Evolutionary conservation across 305 asterid species (phyloP).

Genomic region (Rubia tinctorum): DNA sequence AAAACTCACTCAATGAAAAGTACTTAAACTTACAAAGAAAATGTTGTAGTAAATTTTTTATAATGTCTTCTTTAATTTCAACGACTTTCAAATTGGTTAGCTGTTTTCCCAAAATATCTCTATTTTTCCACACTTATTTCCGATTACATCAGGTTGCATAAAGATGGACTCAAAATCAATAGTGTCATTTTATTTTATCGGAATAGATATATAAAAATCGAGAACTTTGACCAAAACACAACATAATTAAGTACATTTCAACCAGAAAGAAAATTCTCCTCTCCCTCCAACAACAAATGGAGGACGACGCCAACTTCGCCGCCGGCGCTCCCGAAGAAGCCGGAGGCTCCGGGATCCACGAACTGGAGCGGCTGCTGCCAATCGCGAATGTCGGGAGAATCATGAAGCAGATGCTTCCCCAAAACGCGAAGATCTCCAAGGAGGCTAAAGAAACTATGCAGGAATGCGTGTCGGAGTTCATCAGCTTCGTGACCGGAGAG

Average conservation of each 20-base stretch:
- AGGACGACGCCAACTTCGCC: not conserved
- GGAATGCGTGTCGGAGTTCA: constrained; percentile 69
- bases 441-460: constrained; percentile 79
- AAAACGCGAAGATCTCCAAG: constrained; percentile 67
- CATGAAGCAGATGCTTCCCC: constrained; percentile 61
- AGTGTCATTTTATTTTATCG: too few relatives aligned
- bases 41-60: too few relatives aligned
- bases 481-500: constrained; percentile 63
- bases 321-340: constrained; percentile 16
- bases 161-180: too few relatives aligned
- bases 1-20: too few relatives aligned
- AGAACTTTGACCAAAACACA: constrained; percentile 10
- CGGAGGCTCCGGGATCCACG: constrained; percentile 17
- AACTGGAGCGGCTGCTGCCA: constrained; percentile 48
- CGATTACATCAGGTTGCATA: too few relatives aligned
- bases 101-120: too few relatives aligned
- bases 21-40: too few relatives aligned
- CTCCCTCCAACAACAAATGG: not conserved
- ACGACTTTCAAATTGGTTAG: too few relatives aligned
- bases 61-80: too few relatives aligned
- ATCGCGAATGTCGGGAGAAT: constrained; percentile 72
- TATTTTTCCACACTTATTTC: too few relatives aligned
- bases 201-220: too few relatives aligned
- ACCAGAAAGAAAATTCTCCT: not conserved
- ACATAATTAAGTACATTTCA: not conserved